These are phyloP conservation scores for Cryphonectria parasitica DNA, from an alignment of 2,329 filamentous ascomycete species.

Conservation along the genomic window DNA sequence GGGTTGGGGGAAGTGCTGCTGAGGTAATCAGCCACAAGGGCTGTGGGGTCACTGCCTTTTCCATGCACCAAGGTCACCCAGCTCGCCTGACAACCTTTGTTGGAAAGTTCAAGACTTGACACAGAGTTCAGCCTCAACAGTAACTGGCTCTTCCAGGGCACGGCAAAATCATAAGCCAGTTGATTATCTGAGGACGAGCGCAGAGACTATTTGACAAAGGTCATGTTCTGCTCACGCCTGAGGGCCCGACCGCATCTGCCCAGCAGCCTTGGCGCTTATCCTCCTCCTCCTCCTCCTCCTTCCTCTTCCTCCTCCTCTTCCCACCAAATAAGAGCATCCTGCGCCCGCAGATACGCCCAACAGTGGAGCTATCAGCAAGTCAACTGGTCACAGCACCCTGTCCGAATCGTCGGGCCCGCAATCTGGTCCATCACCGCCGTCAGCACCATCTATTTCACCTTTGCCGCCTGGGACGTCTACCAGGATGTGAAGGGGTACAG, in stretches of 20 bases:
- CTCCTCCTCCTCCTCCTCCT: neutral
- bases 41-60: neutral
- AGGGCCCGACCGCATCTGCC: neutral
- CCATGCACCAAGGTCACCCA: neutral
- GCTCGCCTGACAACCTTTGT: neutral
- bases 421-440: slow-evolving; percentile 32
- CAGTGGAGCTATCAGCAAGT: neutral
- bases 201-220: neutral
- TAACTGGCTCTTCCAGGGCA: neutral
- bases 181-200: neutral
- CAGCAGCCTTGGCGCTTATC: neutral
- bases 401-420: slow-evolving; percentile 31
- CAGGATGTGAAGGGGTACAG: slow-evolving; percentile 17
- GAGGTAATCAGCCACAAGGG: neutral
- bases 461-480: slow-evolving; percentile 18
- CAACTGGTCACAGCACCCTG: slow-evolving; percentile 19
- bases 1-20: neutral
- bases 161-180: neutral
- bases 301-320: neutral
- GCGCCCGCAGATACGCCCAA: slow-evolving; percentile 2
- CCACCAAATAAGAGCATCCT: neutral
- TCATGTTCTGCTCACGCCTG: slow-evolving; percentile 14
- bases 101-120: neutral
- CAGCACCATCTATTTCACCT: slow-evolving; percentile 26
- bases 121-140: neutral